These are phyloP conservation scores for Escallonia herrerae DNA, from an alignment of 129 eudicot species.

Conservation along the genomic window DNA sequence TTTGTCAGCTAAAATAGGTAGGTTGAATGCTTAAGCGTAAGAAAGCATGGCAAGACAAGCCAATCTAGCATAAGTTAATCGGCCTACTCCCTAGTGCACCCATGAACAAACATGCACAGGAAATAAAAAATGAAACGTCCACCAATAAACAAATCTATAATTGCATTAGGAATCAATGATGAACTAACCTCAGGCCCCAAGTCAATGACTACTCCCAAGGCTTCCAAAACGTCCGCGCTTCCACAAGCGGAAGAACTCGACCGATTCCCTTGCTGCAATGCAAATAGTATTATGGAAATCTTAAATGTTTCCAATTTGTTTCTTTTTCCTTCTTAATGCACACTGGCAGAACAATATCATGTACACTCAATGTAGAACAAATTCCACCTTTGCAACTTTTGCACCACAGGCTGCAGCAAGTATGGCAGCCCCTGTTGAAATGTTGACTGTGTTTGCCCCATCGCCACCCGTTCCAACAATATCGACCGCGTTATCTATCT, in stretches of 20 bases:
- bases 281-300: background rate
- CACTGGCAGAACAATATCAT: background rate
- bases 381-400: conserved; percentile 77
- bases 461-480: conserved; percentile 95
- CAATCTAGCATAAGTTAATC: background rate
- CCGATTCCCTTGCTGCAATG: conserved; percentile 78
- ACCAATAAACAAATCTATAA: background rate
- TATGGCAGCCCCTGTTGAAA: conserved; percentile 85
- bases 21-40: too few relatives aligned
- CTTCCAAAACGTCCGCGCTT: conserved; percentile 89
- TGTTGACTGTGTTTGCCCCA: conserved; percentile 80
- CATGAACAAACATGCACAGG: background rate
- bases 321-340: background rate
- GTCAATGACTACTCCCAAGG: conserved; percentile 60
- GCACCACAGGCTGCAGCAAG: conserved; percentile 95
- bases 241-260: conserved; percentile 97
- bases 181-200: conserved; percentile 70
- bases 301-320: background rate
- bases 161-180: background rate
- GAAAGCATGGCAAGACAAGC: too few relatives aligned
- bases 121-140: background rate
- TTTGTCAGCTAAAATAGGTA: too few relatives aligned
- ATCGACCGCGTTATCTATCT: conserved; percentile 59
- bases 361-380: background rate
- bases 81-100: background rate